phyloP scores from a whole-genome alignment of 768 basidiomycete species.

The Russula olivacea region DNA sequence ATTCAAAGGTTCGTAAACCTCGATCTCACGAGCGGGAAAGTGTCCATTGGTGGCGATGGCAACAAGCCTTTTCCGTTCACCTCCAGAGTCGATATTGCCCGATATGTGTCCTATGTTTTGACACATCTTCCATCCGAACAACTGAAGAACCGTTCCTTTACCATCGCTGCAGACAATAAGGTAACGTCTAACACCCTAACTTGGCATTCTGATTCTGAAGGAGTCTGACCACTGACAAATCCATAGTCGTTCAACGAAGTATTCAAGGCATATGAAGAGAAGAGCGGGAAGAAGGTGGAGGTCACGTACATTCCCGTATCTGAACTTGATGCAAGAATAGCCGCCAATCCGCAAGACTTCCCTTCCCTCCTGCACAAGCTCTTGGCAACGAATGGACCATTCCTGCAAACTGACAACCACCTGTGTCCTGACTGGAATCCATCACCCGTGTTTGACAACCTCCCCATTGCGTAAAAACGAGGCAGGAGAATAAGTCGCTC shows the following conservation, averaged over 20 bases:
- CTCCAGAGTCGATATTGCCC: constrained; percentile 17
- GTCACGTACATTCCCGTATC: constrained; percentile 19
- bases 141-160: constrained; percentile 7
- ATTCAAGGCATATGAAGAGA: constrained; percentile 20
- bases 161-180: constrained; percentile 11
- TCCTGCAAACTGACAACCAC: constrained; percentile 14
- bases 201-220: too few relatives aligned
- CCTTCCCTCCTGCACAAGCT: not conserved
- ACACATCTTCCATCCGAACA: constrained; percentile 17
- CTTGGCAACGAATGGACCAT: constrained; percentile 16
- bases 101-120: constrained; percentile 19
- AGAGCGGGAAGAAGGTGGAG: constrained; percentile 24
- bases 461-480: not conserved
- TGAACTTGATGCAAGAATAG: constrained; percentile 11
- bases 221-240: too few relatives aligned
- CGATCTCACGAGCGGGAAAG: constrained; percentile 18
- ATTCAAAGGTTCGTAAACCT: not conserved
- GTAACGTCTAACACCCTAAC: constrained; percentile 3
- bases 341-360: constrained; percentile 17
- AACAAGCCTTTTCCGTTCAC: constrained; percentile 23
- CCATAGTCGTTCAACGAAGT: constrained; percentile 21
- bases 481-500: not conserved
- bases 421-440: constrained; percentile 27
- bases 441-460: constrained; percentile 12
- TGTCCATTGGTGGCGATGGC: constrained; percentile 23